Evolutionary conservation across 1,139 yeast species (phyloP).

Genomic region (Williopsis jadinii): DNA sequence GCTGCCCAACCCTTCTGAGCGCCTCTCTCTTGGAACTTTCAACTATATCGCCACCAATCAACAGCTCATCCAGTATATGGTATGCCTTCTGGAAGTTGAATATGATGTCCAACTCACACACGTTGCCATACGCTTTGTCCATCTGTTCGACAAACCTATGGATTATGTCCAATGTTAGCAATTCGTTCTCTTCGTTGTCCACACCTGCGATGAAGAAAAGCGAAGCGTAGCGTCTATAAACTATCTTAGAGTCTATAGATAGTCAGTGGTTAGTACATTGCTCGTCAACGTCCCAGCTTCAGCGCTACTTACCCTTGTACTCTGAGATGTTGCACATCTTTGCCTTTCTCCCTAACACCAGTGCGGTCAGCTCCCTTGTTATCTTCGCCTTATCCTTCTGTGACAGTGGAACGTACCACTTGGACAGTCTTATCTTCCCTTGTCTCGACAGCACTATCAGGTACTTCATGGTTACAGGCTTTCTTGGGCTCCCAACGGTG

Average conservation of each 20-base stretch:
- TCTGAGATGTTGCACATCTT: constrained; percentile 96
- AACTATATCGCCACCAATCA: constrained; percentile 74
- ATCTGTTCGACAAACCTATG: constrained; percentile 94
- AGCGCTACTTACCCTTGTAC: constrained; percentile 29
- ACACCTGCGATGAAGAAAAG: constrained; percentile 84
- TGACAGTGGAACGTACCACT: constrained; percentile 83
- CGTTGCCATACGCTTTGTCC: constrained; percentile 97
- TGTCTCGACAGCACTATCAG: constrained; percentile 81
- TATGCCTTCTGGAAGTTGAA: constrained; percentile 94
- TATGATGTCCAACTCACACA: constrained; percentile 87
- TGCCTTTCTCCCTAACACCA: constrained; percentile 77
- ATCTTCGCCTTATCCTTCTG: constrained; percentile 81
- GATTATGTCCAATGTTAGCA: constrained; percentile 75
- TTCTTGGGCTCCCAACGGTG: neutral
- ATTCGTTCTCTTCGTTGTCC: constrained; percentile 79
- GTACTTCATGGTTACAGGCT: constrained; percentile 45
- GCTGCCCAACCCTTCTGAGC: constrained; percentile 67
- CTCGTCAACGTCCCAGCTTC: neutral
- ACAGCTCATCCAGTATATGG: constrained; percentile 80
- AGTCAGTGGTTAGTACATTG: neutral
- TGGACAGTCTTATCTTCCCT: constrained; percentile 87
- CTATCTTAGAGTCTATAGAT: constrained; percentile 64
- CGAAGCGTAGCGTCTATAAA: constrained; percentile 90
- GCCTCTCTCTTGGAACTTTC: constrained; percentile 83
- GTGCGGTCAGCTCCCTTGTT: constrained; percentile 78